Base-by-base conservation (phyloP, 2,329 filamentous ascomycete species). In the Aspergillus fructus region DNA sequence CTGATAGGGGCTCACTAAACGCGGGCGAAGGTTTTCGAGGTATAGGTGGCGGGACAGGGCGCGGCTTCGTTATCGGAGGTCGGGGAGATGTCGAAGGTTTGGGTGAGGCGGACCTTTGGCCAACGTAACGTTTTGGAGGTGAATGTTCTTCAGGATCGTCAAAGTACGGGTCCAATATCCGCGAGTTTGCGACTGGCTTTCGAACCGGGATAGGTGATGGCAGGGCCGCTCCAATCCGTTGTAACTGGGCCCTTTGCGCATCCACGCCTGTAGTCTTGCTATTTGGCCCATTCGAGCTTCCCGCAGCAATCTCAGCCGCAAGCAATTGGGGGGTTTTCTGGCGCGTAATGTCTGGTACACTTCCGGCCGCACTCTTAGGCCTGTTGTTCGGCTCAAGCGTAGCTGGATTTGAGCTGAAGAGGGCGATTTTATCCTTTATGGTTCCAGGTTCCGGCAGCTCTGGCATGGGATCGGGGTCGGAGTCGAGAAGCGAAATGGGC, bases 341-440 rank as follows among this genome's bases (percentile, higher is more conserved):
- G 43, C 65, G 62, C 19, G 51, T 15, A 30, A 62, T 39, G 23
- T 62, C 55, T 8, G 62, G 52, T 15, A 55, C n/a, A 33, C 50
- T 55, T 45, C 49, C 46, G 24, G 57, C 61, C 43, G 54, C 62
- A 51, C 56, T 62, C n/a, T 58, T 52, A 23, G 55, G 56, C 53
- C 49, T 17, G 30, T 59, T 34, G n/a, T 55, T 55, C 5, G 59
- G 39, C 34, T 23, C 55, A 15, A 57, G 42, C 2, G 64, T 47
- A 12, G 63, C 62, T 23, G 65, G 62, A 50, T 62, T 64, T 23
- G 63, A 61, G 21, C 67, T 66, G 56, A 74, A 74, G 50, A 58
- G 65, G 48, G 70, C 70, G 49, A 76, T 74, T 57, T 71, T 76
- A 58, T 74, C 72, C 61, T 62, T 75, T 41, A 77, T 74, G 5